Evolutionary conservation across 2,329 filamentous ascomycete genomes (phyloP), one percentile per base, ranked within the genome.

Genomic region (Cadophora sp.): DNA sequence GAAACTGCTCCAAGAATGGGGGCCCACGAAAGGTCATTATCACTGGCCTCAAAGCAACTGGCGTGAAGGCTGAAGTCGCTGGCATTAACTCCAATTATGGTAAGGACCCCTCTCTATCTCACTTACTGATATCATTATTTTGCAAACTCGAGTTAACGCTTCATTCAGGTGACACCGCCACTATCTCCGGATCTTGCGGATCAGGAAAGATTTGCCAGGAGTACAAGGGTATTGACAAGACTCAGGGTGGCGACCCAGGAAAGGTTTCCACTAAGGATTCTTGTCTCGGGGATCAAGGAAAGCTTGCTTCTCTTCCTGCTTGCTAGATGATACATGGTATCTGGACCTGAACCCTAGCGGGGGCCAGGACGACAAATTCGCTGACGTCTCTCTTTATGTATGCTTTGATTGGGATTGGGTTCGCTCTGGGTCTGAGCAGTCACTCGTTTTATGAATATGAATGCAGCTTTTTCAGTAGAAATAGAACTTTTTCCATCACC

Each of bases 61-160:
- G 66, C 6, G 73, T 76, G 50, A 66, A 69, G 36, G 53, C 68
- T 45, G 68, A 70, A 43, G 55, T 78, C 55, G 73, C 73, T 6
- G 77, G 79, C 61, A 79, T 80, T 71, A 80, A 80, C 72, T 75
- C 75, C 68, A 80, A 79, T 74, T 79, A 76, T 51, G 36, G 79
- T 36, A 22, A 59, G 22, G 9, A 3, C 11, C 36, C 36, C 0
- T 4, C 7, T 39, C 36, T 39, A 39, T 13, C 36, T 39, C 36
- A 39, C 36, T 2, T 39, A 13, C 36, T 11, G 7, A 39, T 3
- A 6, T 39, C 11, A 9, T 39, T 39, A 39, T 9, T 39, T 5
- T 13, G 36, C 11, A 39, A 39, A 39, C 36, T 7, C 7, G 11
- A 11, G 11, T 8, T 39, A 13, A 39, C 8, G 2, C 4, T 13